Evolutionary conservation across 805 yeast genomes (phyloP), one percentile per base, ranked within the genome.

Genomic region (Naumovozyma castellii): DNA sequence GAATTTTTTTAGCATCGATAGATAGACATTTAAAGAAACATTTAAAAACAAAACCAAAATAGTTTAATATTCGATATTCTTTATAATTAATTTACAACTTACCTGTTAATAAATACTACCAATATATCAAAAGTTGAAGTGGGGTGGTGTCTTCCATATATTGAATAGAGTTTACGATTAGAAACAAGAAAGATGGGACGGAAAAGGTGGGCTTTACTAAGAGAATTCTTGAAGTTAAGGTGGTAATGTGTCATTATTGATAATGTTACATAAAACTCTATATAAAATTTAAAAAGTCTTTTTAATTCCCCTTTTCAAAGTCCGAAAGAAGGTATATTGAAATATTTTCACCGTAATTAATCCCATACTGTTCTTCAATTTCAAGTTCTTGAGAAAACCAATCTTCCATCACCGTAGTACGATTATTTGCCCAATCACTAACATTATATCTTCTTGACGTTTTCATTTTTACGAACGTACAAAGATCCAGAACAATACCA

Each of bases 401-500:
- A 18, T 59, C 54, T 30, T 66, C 59, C 45, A 88, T 67, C 16
- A 85, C 72, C 38, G 74, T 69, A 2, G 81, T 80, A 40, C 97
- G 68, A 62, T 86, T 95, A 46, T 80, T 80, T 32, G 80, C 76
- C 86, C 43, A 87, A 59, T 48, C 94, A 62, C 19, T 92, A 17
- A 35, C 32, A 10, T 34, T 10, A 8, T 35, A 14, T 13, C 15
- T 19, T 79, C 74, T 12, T 4, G 28, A 22, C 4, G 14, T 14
- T 3, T 40, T 70, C 71, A 3, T 27, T 37, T 73, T 75, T 34
- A 84, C 75, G 62, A 90, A 92, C 0, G 86, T 81, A 29, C 92
- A 82, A 33, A 90, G 73, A 58, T 94, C 97, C 16, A 87, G 66
- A 8, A 85, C 72, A 41, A 92, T 65, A 47, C 86, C 92, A 57